Evolutionary conservation across 2,329 filamentous ascomycete genomes (phyloP).

Genomic region (Colletotrichum filicis): DNA sequence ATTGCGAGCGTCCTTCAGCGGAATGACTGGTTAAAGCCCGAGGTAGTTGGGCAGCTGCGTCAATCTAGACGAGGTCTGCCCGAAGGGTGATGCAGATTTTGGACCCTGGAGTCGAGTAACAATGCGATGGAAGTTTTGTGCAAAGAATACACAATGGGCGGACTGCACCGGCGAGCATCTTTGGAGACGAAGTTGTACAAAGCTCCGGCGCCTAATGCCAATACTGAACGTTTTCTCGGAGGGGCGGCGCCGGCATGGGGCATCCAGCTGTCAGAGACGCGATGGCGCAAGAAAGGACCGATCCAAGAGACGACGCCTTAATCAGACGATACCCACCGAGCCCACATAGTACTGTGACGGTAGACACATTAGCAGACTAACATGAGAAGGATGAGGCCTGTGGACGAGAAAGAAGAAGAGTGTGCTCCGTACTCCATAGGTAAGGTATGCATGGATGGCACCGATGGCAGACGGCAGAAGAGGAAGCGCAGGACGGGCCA

Average conservation of each 20-base stretch:
- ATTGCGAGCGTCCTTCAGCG: not conserved
- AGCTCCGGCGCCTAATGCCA: not conserved
- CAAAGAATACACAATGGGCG: not conserved
- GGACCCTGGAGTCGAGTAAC: not conserved
- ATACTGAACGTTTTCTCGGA: conserved; percentile 1
- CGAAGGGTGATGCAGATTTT: not conserved
- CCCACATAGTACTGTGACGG: conserved; percentile 24
- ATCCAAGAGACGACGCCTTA: conserved; percentile 20
- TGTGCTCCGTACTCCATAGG: too few species aligned
- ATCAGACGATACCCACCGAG: conserved; percentile 32
- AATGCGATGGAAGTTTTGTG: conserved; percentile 3
- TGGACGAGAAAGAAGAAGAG: not conserved
- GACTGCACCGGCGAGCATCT: not conserved
- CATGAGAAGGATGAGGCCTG: conserved; percentile 21
- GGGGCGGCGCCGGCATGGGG: conserved; percentile 8
- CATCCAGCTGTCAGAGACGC: conserved; percentile 8
- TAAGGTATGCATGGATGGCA: not conserved
- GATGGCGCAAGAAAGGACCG: conserved; percentile 29
- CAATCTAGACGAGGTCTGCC: not conserved
- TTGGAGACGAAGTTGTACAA: conserved; percentile 3
- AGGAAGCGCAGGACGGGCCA: not conserved
- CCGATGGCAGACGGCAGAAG: not conserved
- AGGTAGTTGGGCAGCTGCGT: not conserved
- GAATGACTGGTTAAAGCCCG: not conserved
- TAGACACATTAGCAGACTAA: conserved; percentile 3